A percentile compares a stretch with the other conserved stretches of the same genome.
These are phyloP conservation scores for Flaveria brownii DNA, from an alignment of 129 eudicot genomes.

Conservation along the genomic window DNA sequence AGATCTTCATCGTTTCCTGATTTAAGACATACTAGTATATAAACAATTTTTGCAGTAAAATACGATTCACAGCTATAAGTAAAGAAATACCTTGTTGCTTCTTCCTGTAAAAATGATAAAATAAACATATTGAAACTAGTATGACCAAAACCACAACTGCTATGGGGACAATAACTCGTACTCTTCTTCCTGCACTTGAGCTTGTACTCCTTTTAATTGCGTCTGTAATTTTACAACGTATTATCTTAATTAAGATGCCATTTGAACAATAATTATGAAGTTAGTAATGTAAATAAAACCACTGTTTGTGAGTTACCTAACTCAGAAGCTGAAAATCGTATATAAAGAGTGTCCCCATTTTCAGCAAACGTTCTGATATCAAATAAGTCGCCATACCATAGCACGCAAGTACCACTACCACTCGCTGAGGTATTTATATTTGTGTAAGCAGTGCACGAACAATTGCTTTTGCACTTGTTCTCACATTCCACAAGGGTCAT, in stretches of 20 bases:
- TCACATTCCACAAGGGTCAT: slow-evolving; percentile 31
- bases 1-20: background rate
- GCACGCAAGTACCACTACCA: slow-evolving; percentile 47
- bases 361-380: slow-evolving; percentile 1
- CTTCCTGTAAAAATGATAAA: background rate
- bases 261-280: background rate
- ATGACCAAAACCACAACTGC: background rate
- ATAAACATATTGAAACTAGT: background rate
- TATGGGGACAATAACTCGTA: background rate
- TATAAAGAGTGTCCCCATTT: background rate
- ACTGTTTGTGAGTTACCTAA: background rate
- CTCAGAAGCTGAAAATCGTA: background rate
- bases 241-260: background rate
- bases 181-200: background rate
- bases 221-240: background rate
- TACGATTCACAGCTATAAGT: slow-evolving; percentile 24
- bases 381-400: slow-evolving; percentile 11
- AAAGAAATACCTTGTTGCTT: slow-evolving; percentile 46
- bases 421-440: slow-evolving; percentile 30
- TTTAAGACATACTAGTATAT: too few relatives aligned
- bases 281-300: background rate
- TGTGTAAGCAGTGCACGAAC: slow-evolving; percentile 44
- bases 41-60: background rate
- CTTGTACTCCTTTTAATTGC: background rate
- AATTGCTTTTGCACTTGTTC: background rate